Conservation (phyloP, 306 rosid genomes). For the Medicago truncatula region MtrunA17r5.0-ANR NC_053045.1:40704001-40704500, state of each 20-base stretch:
- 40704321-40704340: slow-evolving; percentile 35
- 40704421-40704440: slow-evolving; percentile 30
- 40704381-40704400: slow-evolving; percentile 33
- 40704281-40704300: slow-evolving; percentile 38
- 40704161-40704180: slow-evolving; percentile 22
- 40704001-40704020: slow-evolving; percentile 41
- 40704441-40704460: slow-evolving; percentile 36
- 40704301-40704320: slow-evolving; percentile 41
- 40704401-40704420: slow-evolving; percentile 41
- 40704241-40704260: slow-evolving; percentile 38
- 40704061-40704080: slow-evolving; percentile 32
- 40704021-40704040: slow-evolving; percentile 60
- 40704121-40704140: slow-evolving; percentile 25
- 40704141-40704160: slow-evolving; percentile 36
- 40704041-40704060: slow-evolving; percentile 41
- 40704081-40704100: slow-evolving; percentile 43
- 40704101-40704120: slow-evolving; percentile 36
- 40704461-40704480: slow-evolving; percentile 19
- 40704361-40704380: slow-evolving; percentile 25
- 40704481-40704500: slow-evolving; percentile 35
- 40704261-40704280: slow-evolving; percentile 32
- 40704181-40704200: slow-evolving; percentile 39
- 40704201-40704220: slow-evolving; percentile 44
- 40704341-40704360: slow-evolving; percentile 34
- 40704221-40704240: slow-evolving; percentile 37